These are phyloP conservation scores for Coccomyxa sp. DNA, from an alignment of 139 green algal genomes.

Conservation along the genomic window DNA sequence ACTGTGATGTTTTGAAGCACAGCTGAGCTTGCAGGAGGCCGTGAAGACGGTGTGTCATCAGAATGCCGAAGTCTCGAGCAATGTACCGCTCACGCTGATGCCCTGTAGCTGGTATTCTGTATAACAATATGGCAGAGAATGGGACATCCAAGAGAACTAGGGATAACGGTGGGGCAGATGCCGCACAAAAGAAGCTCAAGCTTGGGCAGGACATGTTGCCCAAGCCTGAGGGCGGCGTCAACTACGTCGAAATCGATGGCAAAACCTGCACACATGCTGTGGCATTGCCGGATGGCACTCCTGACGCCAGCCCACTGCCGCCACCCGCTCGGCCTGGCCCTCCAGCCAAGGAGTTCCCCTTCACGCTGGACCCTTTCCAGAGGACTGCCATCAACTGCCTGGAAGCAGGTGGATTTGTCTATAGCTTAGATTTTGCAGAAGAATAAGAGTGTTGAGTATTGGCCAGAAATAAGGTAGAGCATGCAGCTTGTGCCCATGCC, in stretches of 20 bases:
- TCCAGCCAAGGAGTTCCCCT: slow-evolving; percentile 45
- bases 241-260: slow-evolving; percentile 50
- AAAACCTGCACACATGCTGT: slow-evolving; percentile 84
- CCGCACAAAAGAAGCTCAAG: neutral
- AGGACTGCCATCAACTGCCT: slow-evolving; percentile 62
- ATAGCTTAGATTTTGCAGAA: neutral
- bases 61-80: too few relatives aligned
- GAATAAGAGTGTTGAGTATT: neutral
- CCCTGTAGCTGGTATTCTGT: too few relatives aligned
- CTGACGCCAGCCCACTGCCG: neutral
- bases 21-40: too few relatives aligned
- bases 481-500: too few relatives aligned
- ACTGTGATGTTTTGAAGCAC: too few relatives aligned
- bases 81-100: too few relatives aligned
- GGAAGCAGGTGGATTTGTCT: slow-evolving; percentile 39
- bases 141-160: too few relatives aligned
- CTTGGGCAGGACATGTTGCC: neutral
- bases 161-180: too few relatives aligned
- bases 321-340: slow-evolving; percentile 35
- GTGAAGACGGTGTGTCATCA: too few relatives aligned
- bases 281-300: slow-evolving; percentile 46
- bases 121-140: too few relatives aligned
- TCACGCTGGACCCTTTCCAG: slow-evolving; percentile 82
- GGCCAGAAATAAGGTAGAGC: too few relatives aligned
- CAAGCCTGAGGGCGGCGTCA: neutral